Conservation (phyloP, 1,284 basidiomycete species). For the Pascua guehoae region DNA sequence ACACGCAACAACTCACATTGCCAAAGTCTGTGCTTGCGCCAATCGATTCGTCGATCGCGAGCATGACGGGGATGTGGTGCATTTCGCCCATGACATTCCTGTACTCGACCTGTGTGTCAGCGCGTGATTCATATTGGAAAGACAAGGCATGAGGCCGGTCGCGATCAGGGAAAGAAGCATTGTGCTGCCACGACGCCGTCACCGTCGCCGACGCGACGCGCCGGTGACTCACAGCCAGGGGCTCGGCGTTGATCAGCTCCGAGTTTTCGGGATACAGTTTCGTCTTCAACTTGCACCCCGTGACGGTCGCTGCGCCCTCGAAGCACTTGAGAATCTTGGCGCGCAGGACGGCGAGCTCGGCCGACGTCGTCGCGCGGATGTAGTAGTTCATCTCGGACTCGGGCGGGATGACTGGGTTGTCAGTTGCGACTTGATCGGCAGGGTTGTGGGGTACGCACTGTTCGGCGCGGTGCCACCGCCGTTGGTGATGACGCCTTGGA, state of each 20-base stretch:
- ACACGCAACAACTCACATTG: constrained; percentile 5
- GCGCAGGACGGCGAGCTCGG: constrained; percentile 55
- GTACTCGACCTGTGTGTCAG: neutral
- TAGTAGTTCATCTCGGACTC: constrained; percentile 16
- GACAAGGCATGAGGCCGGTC: too few relatives aligned
- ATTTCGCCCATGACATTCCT: neutral
- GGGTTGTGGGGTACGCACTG: constrained; percentile 52
- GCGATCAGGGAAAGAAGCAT: neutral
- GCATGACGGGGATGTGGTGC: constrained; percentile 54
- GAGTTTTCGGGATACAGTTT: constrained; percentile 13
- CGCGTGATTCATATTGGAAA: too few relatives aligned
- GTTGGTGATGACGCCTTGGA: constrained; percentile 65
- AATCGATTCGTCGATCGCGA: constrained; percentile 54
- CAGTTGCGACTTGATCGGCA: constrained; percentile 52
- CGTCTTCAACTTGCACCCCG: constrained; percentile 39
- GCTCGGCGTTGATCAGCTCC: constrained; percentile 9
- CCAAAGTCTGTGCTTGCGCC: constrained; percentile 9
- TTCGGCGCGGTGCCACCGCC: constrained; percentile 57
- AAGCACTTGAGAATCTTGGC: constrained; percentile 62
- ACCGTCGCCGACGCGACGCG: too few relatives aligned
- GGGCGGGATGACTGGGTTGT: constrained; percentile 55
- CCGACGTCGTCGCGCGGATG: constrained; percentile 50
- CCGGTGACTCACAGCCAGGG: constrained; percentile 5
- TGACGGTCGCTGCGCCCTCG: constrained; percentile 52
- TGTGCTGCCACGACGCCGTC: too few relatives aligned